Evolutionary conservation across 1,284 basidiomycete species (phyloP), one percentile per base, ranked within the genome.

Genomic region (Cutaneotrichosporon cutaneum): DNA sequence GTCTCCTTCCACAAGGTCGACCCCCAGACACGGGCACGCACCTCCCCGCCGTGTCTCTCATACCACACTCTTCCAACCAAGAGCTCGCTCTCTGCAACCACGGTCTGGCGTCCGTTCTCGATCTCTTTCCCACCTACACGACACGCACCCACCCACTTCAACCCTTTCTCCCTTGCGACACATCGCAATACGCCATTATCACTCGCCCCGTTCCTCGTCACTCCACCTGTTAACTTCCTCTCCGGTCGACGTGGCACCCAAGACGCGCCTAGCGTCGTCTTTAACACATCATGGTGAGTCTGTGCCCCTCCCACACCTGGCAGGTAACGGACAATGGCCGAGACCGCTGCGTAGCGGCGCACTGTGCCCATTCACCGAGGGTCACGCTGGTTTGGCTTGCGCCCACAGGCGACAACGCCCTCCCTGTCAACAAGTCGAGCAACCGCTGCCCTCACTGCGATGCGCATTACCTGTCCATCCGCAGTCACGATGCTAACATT

Each of bases 401-500:
- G n/a, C 18, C 16, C 39, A 18, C 18, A 18, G n/a, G 18, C 18
- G 16, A 42, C 39, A 9, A n/a, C 39, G 18, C 18, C 18, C 39
- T 42, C 16, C 18, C 16, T 18, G 39, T n/a, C 18, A 7, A 14
- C 18, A 18, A 3, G 18, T 18, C 18, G 18, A 42, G 39, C 39
- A n/a, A 42, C 18, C 18, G 39, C 7, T 42, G 39, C n/a, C 18
- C 16, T 42, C 39, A 8, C 18, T n/a, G 7, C 39, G 7, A 42
- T 42, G 16, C 39, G 8, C 39, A 42, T 2, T n/a, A 18, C 16
- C 39, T 42, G 30, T n/a, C 39, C 2, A 1, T 42, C 16, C 16
- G 16, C 39, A 18, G 39, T 42, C 7, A n/a, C 5, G 11, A 45
- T 45, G 53, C 59, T 60, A 53, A 58, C 59, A 26, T n/a, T 21